Percentiles rank a stretch among this genome's conserved stretches.
phyloP scores from a whole-genome alignment of 2,329 filamentous ascomycete species.

The Gaeumannomyces tritici region DNA sequence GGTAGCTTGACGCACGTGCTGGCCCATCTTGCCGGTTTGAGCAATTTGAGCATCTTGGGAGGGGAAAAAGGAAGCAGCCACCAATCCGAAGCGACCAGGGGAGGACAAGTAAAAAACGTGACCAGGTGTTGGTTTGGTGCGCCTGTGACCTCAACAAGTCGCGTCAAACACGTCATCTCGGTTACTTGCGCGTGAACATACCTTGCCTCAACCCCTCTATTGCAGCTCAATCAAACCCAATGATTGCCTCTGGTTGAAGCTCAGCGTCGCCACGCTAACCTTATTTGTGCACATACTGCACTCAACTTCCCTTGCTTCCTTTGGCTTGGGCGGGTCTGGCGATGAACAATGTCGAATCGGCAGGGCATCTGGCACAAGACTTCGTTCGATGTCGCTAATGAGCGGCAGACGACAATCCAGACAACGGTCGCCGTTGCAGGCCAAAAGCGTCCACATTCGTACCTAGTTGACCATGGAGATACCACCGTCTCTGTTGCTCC shows the following conservation, averaged over 20 bases:
- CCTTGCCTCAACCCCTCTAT: neutral
- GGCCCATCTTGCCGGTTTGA: neutral
- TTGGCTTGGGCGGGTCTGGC: neutral
- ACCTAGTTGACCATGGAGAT: neutral
- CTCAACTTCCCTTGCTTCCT: neutral
- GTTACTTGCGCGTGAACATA: neutral
- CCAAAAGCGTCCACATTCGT: conserved; percentile 13
- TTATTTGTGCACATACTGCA: neutral
- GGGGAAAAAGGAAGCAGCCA: conserved; percentile 1
- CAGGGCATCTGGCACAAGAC: conserved; percentile 15
- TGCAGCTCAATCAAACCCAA: neutral
- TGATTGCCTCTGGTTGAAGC: neutral
- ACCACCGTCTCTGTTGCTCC: neutral
- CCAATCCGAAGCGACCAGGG: neutral
- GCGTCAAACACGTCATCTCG: neutral
- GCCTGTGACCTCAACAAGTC: neutral
- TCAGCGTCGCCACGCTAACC: neutral
- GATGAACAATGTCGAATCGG: conserved; percentile 1
- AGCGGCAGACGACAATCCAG: conserved; percentile 9
- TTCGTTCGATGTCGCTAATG: conserved; percentile 12
- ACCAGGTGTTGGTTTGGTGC: conserved; percentile 2
- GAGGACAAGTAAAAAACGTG: neutral
- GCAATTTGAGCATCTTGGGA: neutral
- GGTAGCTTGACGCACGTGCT: conserved; percentile 1
- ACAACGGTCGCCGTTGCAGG: conserved; percentile 10